Evolutionary conservation across 768 basidiomycete genomes (phyloP).

Genomic region (Tephrocybe sp.): DNA sequence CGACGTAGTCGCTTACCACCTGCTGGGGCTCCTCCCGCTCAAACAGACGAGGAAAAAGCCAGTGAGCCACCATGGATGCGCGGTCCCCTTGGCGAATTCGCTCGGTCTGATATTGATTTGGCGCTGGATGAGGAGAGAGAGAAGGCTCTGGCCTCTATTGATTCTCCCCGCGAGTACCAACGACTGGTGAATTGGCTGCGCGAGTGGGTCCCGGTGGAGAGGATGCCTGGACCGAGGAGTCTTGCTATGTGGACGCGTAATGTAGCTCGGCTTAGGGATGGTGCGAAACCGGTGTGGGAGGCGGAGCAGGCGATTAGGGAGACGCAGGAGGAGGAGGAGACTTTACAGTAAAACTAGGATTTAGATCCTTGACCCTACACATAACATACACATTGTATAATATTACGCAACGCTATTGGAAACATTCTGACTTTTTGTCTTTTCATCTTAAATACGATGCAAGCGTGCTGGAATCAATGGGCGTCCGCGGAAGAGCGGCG

Average conservation of each 20-base stretch:
- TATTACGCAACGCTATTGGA: no score
- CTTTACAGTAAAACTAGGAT: no score
- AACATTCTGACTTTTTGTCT: no score
- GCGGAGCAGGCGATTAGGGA: conserved; percentile 6
- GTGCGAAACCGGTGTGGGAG: conserved; percentile 1
- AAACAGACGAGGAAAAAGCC: not conserved
- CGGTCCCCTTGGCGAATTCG: not conserved
- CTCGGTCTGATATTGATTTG: not conserved
- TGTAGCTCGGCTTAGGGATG: conserved; percentile 7
- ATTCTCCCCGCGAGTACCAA: conserved; percentile 35
- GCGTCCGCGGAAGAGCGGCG: no score
- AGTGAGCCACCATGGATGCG: conserved; percentile 1
- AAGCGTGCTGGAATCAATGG: no score
- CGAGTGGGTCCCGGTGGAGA: conserved; percentile 52
- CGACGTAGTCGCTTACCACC: not conserved
- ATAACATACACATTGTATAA: no score
- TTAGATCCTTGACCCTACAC: no score
- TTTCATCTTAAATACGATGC: no score
- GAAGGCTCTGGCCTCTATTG: not conserved
- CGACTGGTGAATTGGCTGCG: conserved; percentile 49
- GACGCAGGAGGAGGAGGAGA: no score
- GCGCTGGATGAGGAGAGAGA: conserved; percentile 1
- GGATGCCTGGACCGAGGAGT: conserved; percentile 37
- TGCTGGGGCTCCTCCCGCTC: no score
- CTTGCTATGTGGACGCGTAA: conserved; percentile 31